Base-by-base conservation (phyloP, 2,329 filamentous ascomycete species). In the Fusarium sp. region DNA sequence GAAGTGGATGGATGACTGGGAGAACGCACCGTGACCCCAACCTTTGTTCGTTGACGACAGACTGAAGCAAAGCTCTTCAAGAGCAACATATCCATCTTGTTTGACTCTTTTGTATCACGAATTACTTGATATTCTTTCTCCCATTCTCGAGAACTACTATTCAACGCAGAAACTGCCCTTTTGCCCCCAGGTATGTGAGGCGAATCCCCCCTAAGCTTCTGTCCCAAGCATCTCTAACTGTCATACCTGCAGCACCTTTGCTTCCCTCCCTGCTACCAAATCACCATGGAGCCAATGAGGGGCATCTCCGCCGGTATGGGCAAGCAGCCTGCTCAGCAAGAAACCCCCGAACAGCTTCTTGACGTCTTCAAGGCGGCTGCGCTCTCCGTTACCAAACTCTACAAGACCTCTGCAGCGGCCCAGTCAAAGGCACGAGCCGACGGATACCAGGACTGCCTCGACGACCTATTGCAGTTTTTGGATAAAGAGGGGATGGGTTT, bases 381-480 rank as follows among this genome's bases (percentile, higher is more conserved):
- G 20, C 86, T 98, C 34, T 97, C 94, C 7, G 95, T 98, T 57
- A 98, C 96, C 48, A 97, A 97, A 76, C 90, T 99, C 15, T 98
- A 98, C 84, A 98, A 97, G 81, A 95, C 91, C 39, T 95, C 95
- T 5, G 91, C 93, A 14, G 86, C 90, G 33, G 92, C 93, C 49
- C 91, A 96, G 78, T 86, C 91, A 50, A 90, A 91, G 74, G 90
- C 94, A 46, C 90, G 93, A 50, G 83, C 88, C 51, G 91, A 95
- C 39, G 96, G 96, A 26, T 98, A 98, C 74, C 95, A 98, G 78
- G 95, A 98, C 77, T 97, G 95, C 38, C 84, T 99, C 38, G 94
- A 98, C 69, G 95, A 98, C 72, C 84, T 99, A 7, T 82, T 98
- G n/a, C 81, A 86, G 17, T 97, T 97, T 72, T 83, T 98, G 55